Base-by-base conservation (phyloP, 2,329 filamentous ascomycete genomes). In the Trichoderma atroviride region DNA sequence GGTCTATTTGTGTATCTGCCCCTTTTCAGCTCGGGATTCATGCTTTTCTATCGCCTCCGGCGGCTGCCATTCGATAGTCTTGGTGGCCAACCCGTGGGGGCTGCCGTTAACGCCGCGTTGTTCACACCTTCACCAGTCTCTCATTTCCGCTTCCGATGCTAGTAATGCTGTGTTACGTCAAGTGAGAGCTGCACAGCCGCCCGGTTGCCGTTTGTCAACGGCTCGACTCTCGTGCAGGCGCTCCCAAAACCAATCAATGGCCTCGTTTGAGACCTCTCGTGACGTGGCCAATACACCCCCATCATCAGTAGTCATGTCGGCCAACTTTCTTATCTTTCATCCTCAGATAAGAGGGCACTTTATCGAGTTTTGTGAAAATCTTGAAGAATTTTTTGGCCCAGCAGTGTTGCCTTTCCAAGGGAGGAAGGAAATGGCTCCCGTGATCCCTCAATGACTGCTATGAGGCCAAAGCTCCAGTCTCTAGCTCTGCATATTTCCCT, bases 401-500 rank as follows among this genome's bases (percentile, higher is more conserved):
- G 50, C n/a, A 53, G 52, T 47, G 35, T 33, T 43, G 27, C n/a
- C n/a, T 37, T 37, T 29, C 11, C 27, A 3, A 10, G 59, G 16
- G 22, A 1, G 64, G 29, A 43, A 59, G 37, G 40, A 57, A 7
- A 27, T n/a, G 9, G 29, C 11, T 31, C 64, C 33, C 22, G 55
- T 67, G 64, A 67, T 59, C 7, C 5, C 35, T 50, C 55, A 27
- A 43, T 16, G 64, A 67, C 64, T 67, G 43, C 55, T 11, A 57
- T 58, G 56, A 52, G 64, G 64, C 53, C 64, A 67, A 52, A 59
- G 64, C 64, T 58, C 33, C 33, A 14, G 5, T 35, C 35, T 52
- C 37, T 31, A 37, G 29, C 57, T 40, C 55, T 31, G 53, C 64
- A 59, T 67, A 67, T 67, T 66, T 67, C 55, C 55, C 64, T 67